These are phyloP conservation scores for Rauvolfia tetraphylla DNA, from an alignment of 257 asterid genomes.

Conservation along the genomic window DNA sequence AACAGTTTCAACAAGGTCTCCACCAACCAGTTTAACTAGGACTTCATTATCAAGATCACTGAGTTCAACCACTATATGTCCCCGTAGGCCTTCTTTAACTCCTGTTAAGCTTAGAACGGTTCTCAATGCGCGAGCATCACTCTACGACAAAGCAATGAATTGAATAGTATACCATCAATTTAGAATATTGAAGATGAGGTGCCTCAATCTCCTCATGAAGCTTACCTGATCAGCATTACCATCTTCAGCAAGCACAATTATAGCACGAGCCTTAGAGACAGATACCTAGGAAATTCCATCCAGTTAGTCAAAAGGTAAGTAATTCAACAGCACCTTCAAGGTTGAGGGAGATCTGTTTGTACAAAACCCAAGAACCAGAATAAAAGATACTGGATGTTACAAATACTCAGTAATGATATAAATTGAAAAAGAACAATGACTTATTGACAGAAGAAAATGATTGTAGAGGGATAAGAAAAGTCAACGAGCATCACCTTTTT, in stretches of 20 bases:
- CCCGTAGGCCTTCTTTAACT: slow-evolving; percentile 79
- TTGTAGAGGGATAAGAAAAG: neutral
- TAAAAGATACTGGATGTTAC: neutral
- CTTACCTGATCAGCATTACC: slow-evolving; percentile 90
- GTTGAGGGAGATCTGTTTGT: slow-evolving; percentile 1
- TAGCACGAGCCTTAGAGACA: slow-evolving; percentile 90
- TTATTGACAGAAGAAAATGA: neutral
- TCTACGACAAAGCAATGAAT: slow-evolving; percentile 41
- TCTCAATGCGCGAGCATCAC: slow-evolving; percentile 94
- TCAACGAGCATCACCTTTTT: slow-evolving; percentile 46
- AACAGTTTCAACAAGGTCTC: slow-evolving; percentile 88
- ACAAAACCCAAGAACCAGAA: neutral
- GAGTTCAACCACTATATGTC: slow-evolving; percentile 85
- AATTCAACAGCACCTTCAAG: slow-evolving; percentile 6
- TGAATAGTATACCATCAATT: slow-evolving; percentile 19
- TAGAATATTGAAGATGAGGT: slow-evolving; percentile 20
- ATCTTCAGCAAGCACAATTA: slow-evolving; percentile 90
- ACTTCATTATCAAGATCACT: slow-evolving; percentile 92
- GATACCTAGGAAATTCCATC: slow-evolving; percentile 55
- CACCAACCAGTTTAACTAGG: slow-evolving; percentile 87
- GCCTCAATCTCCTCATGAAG: slow-evolving; percentile 17
- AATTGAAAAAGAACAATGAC: neutral
- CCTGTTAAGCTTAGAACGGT: slow-evolving; percentile 91
- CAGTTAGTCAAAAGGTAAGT: slow-evolving; percentile 28
- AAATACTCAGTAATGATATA: neutral